Conservation (phyloP, 1,139 yeast species). For the Pichia sp. region DNA sequence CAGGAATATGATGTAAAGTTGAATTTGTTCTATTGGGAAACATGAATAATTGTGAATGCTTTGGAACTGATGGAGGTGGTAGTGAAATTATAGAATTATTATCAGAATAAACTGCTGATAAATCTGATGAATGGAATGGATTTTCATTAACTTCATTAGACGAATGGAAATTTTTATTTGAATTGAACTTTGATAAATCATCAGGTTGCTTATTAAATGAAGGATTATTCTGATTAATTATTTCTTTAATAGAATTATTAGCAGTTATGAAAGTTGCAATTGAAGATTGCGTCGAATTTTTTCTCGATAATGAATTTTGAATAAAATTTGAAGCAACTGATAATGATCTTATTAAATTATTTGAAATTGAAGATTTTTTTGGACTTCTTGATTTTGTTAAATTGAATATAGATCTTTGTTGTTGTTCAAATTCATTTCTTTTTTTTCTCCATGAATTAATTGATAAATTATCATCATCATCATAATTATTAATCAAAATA, state of each 20-base stretch:
- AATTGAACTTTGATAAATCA: background rate
- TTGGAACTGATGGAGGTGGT: constrained; percentile 16
- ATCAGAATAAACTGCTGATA: constrained; percentile 2
- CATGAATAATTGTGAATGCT: constrained; percentile 7
- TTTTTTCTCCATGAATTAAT: constrained; percentile 47
- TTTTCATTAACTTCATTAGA: constrained; percentile 4
- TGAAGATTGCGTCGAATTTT: constrained; percentile 27
- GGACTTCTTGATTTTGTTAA: background rate
- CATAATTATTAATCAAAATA: constrained; percentile 25
- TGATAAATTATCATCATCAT: constrained; percentile 39
- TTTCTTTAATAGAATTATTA: constrained; percentile 7
- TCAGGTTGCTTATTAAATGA: background rate
- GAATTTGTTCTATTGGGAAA: constrained; percentile 13
- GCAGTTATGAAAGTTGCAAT: constrained; percentile 24
- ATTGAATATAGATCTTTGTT: background rate
- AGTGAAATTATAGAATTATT: background rate
- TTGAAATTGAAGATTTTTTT: constrained; percentile 10
- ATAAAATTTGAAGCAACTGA: constrained; percentile 24
- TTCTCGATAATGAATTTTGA: constrained; percentile 22
- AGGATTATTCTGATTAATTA: background rate
- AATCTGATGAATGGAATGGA: constrained; percentile 8
- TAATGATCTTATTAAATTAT: constrained; percentile 21
- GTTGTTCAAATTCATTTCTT: constrained; percentile 40
- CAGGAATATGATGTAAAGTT: constrained; percentile 20
- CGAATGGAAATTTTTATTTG: background rate